Conservation (phyloP, 1,284 basidiomycete genomes). For the Xerocomus amazonicus region DNA sequence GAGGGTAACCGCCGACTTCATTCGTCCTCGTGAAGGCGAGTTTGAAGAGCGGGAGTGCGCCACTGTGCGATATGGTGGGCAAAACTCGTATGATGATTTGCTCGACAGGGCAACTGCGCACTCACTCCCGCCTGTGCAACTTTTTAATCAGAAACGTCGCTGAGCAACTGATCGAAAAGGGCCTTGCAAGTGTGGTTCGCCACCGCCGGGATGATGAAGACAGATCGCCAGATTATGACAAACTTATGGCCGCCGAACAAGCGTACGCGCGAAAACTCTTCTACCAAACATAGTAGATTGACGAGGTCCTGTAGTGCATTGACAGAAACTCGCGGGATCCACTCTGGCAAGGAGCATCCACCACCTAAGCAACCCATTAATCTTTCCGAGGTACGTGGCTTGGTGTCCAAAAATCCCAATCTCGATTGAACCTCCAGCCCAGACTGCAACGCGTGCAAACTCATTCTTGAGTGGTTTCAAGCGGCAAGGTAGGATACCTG, state of each 20-base stretch:
- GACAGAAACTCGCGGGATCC: constrained; percentile 80
- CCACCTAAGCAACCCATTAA: constrained; percentile 74
- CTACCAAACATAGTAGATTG: neutral
- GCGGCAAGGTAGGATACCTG: constrained; percentile 78
- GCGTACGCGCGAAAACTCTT: constrained; percentile 46
- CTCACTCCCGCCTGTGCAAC: constrained; percentile 4
- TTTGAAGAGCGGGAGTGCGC: constrained; percentile 91
- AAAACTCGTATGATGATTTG: constrained; percentile 55
- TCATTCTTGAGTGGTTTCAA: constrained; percentile 92
- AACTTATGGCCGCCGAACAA: constrained; percentile 93
- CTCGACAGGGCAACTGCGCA: neutral
- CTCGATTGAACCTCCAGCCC: constrained; percentile 8
- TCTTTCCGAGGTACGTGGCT: constrained; percentile 68
- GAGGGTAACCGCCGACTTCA: constrained; percentile 80
- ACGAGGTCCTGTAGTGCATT: constrained; percentile 53
- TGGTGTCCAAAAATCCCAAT: neutral
- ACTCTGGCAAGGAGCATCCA: constrained; percentile 86
- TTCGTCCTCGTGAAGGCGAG: constrained; percentile 90
- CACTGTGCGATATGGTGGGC: constrained; percentile 80
- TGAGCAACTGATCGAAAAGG: constrained; percentile 90
- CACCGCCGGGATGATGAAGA: constrained; percentile 96
- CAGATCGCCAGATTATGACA: constrained; percentile 91
- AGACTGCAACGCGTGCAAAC: constrained; percentile 73
- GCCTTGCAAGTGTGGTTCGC: constrained; percentile 84
- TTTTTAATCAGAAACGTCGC: constrained; percentile 76